Percentiles rank a stretch among this genome's conserved stretches.
Conservation (phyloP, 1,139 yeast species). For the Suzukiozyma palmioleophila region DNA sequence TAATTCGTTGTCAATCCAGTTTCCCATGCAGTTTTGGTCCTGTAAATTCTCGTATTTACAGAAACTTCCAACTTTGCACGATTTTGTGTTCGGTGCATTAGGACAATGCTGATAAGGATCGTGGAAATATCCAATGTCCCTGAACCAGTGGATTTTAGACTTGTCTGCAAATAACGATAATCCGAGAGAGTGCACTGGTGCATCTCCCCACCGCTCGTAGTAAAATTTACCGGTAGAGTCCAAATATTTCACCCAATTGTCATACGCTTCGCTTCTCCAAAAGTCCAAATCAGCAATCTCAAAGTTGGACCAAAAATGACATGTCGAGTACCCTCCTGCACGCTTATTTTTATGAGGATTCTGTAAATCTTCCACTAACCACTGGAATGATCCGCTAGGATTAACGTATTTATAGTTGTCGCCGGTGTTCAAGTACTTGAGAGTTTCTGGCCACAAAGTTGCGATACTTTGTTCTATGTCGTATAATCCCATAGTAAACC, state of each 20-base stretch:
- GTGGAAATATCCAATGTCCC: constrained; percentile 76
- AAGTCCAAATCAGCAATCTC: constrained; percentile 79
- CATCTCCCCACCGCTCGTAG: constrained; percentile 88
- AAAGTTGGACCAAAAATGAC: constrained; percentile 84
- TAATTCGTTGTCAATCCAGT: constrained; percentile 63
- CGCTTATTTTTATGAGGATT: constrained; percentile 47
- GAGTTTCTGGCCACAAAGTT: constrained; percentile 63
- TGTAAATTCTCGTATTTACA: constrained; percentile 30
- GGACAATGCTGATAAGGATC: constrained; percentile 76
- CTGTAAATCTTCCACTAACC: constrained; percentile 58
- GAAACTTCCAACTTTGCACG: constrained; percentile 25
- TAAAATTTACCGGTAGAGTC: constrained; percentile 72
- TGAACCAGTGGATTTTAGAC: constrained; percentile 71
- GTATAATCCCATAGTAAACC: constrained; percentile 60
- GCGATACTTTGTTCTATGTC: constrained; percentile 60
- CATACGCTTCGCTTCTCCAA: constrained; percentile 61
- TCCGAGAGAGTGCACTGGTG: constrained; percentile 77
- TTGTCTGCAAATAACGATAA: constrained; percentile 68
- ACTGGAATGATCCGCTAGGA: constrained; percentile 54
- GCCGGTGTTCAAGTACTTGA: constrained; percentile 49
- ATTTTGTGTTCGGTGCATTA: constrained; percentile 12
- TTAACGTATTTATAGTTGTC: constrained; percentile 59
- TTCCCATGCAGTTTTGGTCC: constrained; percentile 68
- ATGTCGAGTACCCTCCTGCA: constrained; percentile 70
- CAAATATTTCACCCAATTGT: constrained; percentile 54